phyloP scores from a whole-genome alignment of 2,329 filamentous ascomycete species.

The Penicillium rolfsii region DNA sequence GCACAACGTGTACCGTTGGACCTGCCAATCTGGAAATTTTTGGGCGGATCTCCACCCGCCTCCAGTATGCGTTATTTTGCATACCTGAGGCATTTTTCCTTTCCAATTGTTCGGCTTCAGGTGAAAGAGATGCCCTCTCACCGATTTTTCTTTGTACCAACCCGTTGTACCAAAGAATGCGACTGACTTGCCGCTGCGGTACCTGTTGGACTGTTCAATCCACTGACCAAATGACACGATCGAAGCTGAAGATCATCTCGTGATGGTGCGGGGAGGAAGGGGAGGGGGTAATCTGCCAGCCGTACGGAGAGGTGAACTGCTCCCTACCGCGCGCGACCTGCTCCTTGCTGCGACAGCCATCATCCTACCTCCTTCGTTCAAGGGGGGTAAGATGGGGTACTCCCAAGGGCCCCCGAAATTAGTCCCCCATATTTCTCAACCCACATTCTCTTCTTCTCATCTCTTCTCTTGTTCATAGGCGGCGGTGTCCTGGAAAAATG shows the following conservation, averaged over 20 bases:
- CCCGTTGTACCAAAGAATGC: neutral
- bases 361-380: neutral
- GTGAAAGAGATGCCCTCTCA: neutral
- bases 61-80: constrained; percentile 31
- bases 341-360: neutral
- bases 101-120: constrained; percentile 24
- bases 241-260: neutral
- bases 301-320: neutral
- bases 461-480: neutral
- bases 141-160: neutral
- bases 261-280: neutral
- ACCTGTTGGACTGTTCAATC: neutral
- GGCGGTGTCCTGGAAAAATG: neutral
- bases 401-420: neutral
- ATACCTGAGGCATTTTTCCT: constrained; percentile 33
- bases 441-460: neutral
- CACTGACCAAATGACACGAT: neutral
- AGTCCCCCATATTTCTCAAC: neutral
- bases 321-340: neutral
- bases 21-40: constrained; percentile 1
- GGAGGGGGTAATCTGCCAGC: neutral
- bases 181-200: neutral
- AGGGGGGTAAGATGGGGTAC: neutral
- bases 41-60: constrained; percentile 14
- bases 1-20: neutral